These are phyloP conservation scores for Magnaporthiopsis incrustans DNA, from an alignment of 2,329 filamentous ascomycete species.

Conservation along the genomic window DNA sequence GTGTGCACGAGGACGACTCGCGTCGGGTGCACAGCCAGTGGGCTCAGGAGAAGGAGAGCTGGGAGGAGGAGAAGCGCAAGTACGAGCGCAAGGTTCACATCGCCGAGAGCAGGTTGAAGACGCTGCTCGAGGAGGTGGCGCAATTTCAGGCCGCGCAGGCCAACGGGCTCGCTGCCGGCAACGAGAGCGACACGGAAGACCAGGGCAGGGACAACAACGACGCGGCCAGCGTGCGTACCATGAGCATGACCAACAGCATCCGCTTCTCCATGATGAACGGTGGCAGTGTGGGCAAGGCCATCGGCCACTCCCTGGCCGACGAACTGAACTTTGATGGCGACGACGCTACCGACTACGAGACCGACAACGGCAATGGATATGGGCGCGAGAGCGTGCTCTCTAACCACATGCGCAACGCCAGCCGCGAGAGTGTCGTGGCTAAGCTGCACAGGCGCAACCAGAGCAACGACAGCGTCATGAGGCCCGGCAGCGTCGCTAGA, in stretches of 20 bases:
- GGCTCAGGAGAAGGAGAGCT: conserved; percentile 74
- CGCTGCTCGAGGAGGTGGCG: conserved; percentile 79
- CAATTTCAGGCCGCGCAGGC: conserved; percentile 49
- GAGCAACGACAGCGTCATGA: conserved; percentile 50
- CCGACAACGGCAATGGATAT: conserved; percentile 49
- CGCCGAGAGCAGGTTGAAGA: conserved; percentile 79
- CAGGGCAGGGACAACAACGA: conserved; percentile 55
- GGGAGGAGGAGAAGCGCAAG: conserved; percentile 75
- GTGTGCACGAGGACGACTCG: conserved; percentile 74
- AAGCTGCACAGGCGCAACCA: conserved; percentile 45
- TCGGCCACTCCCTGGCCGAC: conserved; percentile 75
- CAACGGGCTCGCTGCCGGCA: conserved; percentile 13
- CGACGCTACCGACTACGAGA: conserved; percentile 52
- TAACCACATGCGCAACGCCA: conserved; percentile 44
- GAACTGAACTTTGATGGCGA: conserved; percentile 84
- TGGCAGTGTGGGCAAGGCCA: conserved; percentile 46
- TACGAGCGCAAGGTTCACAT: conserved; percentile 81
- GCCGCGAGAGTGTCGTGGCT: conserved; percentile 47
- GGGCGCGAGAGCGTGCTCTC: conserved; percentile 57
- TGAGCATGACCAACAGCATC: conserved; percentile 64
- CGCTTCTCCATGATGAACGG: conserved; percentile 58
- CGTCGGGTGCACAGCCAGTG: conserved; percentile 71
- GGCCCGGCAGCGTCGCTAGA: conserved; percentile 46
- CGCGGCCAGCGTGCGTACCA: conserved; percentile 62
- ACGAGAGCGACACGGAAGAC: conserved; percentile 55